These are phyloP conservation scores for Saccharomycopsis oosterbeekiorum DNA, from an alignment of 805 yeast species.

Conservation along the genomic window DNA sequence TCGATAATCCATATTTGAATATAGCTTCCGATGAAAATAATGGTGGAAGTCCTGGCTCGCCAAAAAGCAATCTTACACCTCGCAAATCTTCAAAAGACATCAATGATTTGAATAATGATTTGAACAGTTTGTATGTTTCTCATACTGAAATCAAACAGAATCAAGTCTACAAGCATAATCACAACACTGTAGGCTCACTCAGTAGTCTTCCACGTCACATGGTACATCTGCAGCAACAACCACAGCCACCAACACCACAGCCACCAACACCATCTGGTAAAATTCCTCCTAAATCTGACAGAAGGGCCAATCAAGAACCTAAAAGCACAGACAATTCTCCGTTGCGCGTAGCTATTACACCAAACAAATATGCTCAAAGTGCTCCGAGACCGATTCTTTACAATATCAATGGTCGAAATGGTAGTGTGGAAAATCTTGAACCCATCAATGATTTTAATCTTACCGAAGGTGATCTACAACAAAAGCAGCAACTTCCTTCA, in stretches of 20 bases:
- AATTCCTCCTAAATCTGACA: slow-evolving; percentile 18
- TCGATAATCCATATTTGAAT: neutral
- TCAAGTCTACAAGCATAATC: neutral
- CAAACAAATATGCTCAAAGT: neutral
- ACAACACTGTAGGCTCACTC: neutral
- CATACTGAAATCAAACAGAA: neutral
- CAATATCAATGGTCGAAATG: neutral
- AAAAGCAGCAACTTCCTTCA: neutral
- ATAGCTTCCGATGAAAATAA: neutral
- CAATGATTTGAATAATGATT: neutral
- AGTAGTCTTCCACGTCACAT: neutral
- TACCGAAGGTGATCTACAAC: neutral
- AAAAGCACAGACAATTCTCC: neutral
- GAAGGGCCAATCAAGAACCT: slow-evolving; percentile 13
- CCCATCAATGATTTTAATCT: neutral
- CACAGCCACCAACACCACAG: slow-evolving; percentile 1
- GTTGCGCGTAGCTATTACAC: neutral
- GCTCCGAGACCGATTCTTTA: neutral
- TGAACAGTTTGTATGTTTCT: neutral
- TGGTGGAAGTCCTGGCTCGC: neutral
- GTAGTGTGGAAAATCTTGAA: neutral
- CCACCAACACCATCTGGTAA: neutral
- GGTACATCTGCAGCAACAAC: slow-evolving; percentile 1
- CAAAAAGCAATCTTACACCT: neutral
- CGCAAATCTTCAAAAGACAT: neutral